Conservation (phyloP, 306 rosid genomes). For the Cucumis sativus region Cucumber_9930_V3 NC_026656.2:18570501-18571000, state of each 20-base stretch:
- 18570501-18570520: too few species aligned
- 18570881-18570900: not conserved
- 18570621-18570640: conserved; percentile 20
- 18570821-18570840: not conserved
- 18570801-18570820: not conserved
- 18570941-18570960: not conserved
- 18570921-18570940: not conserved
- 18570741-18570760: too few species aligned
- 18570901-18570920: not conserved
- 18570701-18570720: not conserved
- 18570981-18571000: not conserved
- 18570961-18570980: conserved; percentile 28
- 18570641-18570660: conserved; percentile 37
- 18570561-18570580: not conserved
- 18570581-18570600: not conserved
- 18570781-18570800: not conserved
- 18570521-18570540: not conserved
- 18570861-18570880: not conserved
- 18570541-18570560: not conserved
- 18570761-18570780: not conserved
- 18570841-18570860: not conserved
- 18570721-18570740: not conserved
- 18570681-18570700: conserved; percentile 24
- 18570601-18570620: not conserved
- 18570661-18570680: conserved; percentile 19